Base-by-base conservation (phyloP, 129 eudicot genomes). In the Artemisia argyi region DNA sequence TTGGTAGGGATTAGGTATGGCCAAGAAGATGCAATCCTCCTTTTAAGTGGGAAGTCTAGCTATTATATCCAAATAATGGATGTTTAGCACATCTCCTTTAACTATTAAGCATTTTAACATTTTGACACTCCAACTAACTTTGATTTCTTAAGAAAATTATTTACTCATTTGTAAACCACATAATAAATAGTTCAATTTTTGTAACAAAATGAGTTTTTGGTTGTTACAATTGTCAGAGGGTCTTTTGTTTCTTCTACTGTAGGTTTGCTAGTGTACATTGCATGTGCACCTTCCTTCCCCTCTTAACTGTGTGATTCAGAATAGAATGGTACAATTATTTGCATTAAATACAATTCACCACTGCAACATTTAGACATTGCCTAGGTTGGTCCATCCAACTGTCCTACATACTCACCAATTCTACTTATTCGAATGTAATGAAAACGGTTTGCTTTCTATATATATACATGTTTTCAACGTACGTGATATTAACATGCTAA, bases 251-350 rank as follows among this genome's bases (percentile, higher is more conserved):
- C 28, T 78, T 71, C 18, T 22, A 63, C 65, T 69, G 72, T 53
- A 61, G 62, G 77, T 63, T 46, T 52, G 55, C 10, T 55, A 61
- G 68, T 73, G 61, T 49, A 77, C 81, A 77, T 14, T 78, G 68
- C 82, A 71, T 78, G 82, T 78, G 82, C 82, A 56, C 19, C 68
- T 63, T 64, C 73, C 69, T 72, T 55, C 62, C 53, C 73, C 54
- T 78, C 73, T 64, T 78, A 78, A 78, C 77, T 77, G 72, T 71
- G 67, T 28, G 67, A 24, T 28, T 14, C 72, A 64, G 78, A 66
- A 24, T 42, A 14, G 66, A 66, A 55, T 72, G 12, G 82, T 78
- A 78, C 82, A 78, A 78, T 78, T 71, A 78, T 78, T 78, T 71
- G 77, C 77, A 46, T 70, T 78, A 71, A 78, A 63, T 63, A 70